Evolutionary conservation across 2,329 filamentous ascomycete genomes (phyloP).

Genomic region (Blumeria graminis): DNA sequence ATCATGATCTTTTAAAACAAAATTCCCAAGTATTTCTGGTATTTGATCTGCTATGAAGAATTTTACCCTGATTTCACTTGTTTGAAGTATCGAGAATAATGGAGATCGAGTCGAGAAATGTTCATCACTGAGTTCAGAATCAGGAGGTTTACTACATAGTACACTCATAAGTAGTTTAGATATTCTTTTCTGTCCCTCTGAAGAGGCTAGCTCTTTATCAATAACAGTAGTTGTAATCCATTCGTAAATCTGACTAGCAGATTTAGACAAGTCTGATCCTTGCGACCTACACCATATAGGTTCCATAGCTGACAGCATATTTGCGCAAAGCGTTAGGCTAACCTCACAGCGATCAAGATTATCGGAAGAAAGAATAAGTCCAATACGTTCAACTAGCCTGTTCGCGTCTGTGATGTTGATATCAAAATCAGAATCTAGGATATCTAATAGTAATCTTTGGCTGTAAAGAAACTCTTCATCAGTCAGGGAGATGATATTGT

Average conservation of each 20-base stretch:
- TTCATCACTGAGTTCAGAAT: slow-evolving; percentile 29
- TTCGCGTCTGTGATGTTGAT: slow-evolving; percentile 23
- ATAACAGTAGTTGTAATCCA: slow-evolving; percentile 50
- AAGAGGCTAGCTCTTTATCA: slow-evolving; percentile 43
- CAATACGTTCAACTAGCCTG: slow-evolving; percentile 25
- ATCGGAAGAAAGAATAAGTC: slow-evolving; percentile 26
- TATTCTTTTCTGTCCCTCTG: slow-evolving; percentile 40
- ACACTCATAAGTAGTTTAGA: slow-evolving; percentile 45
- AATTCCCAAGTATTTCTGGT: slow-evolving; percentile 54
- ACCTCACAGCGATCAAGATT: slow-evolving; percentile 52
- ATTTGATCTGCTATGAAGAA: slow-evolving; percentile 48
- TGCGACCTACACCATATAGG: slow-evolving; percentile 9
- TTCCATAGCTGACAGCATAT: slow-evolving; percentile 31
- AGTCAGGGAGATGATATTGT: slow-evolving; percentile 23
- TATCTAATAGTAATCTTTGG: slow-evolving; percentile 23
- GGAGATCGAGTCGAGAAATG: slow-evolving; percentile 33
- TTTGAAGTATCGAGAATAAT: slow-evolving; percentile 46
- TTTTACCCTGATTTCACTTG: slow-evolving; percentile 46
- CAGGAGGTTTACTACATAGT: slow-evolving; percentile 33
- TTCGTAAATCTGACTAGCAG: slow-evolving; percentile 52
- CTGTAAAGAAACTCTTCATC: slow-evolving; percentile 30
- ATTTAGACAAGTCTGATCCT: slow-evolving; percentile 32
- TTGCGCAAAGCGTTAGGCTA: slow-evolving; percentile 40
- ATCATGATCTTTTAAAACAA: slow-evolving; percentile 62
- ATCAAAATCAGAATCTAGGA: slow-evolving; percentile 29